phyloP scores from a whole-genome alignment of 1,284 basidiomycete genomes.

The Boletus semigastroideus region DNA sequence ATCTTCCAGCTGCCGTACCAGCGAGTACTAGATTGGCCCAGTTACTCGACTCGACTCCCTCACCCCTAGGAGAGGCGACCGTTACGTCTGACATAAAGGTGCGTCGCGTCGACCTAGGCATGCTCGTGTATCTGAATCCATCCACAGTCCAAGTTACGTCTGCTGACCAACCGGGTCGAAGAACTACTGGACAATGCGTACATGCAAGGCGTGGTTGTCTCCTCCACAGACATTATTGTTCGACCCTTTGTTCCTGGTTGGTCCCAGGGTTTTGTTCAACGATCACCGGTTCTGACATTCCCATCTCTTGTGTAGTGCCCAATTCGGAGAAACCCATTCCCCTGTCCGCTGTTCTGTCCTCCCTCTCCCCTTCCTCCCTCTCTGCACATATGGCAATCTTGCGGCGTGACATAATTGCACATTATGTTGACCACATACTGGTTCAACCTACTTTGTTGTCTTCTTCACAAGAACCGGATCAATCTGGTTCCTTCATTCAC shows the following conservation, averaged over 20 bases:
- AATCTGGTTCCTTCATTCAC: conserved; percentile 26
- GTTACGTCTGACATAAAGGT: conserved; percentile 62
- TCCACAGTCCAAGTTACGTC: conserved; percentile 51
- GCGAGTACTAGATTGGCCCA: conserved; percentile 42
- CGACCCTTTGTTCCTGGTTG: conserved; percentile 57
- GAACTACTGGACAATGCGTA: conserved; percentile 74
- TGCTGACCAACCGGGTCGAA: conserved; percentile 57
- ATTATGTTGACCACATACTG: conserved; percentile 60
- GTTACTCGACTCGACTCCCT: conserved; percentile 49
- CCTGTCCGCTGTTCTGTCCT: conserved; percentile 56
- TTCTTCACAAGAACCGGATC: conserved; percentile 37
- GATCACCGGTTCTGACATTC: neutral
- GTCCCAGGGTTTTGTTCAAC: conserved; percentile 11
- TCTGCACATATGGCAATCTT: conserved; percentile 56
- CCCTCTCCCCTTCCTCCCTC: conserved; percentile 56
- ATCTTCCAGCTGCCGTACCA: conserved; percentile 58
- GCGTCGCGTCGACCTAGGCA: conserved; percentile 14
- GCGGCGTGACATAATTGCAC: conserved; percentile 59
- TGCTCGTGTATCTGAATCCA: conserved; percentile 4
- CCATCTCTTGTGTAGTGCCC: conserved; percentile 44
- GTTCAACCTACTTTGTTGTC: conserved; percentile 49
- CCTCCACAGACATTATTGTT: conserved; percentile 49
- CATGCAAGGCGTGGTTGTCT: conserved; percentile 52
- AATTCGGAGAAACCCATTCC: conserved; percentile 51
- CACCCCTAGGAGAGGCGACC: conserved; percentile 49